Percentiles rank a stretch among this genome's conserved stretches.
Evolutionary conservation across 2,329 filamentous ascomycete genomes (phyloP).

Genomic region (Chrysosporium keratinophilum): DNA sequence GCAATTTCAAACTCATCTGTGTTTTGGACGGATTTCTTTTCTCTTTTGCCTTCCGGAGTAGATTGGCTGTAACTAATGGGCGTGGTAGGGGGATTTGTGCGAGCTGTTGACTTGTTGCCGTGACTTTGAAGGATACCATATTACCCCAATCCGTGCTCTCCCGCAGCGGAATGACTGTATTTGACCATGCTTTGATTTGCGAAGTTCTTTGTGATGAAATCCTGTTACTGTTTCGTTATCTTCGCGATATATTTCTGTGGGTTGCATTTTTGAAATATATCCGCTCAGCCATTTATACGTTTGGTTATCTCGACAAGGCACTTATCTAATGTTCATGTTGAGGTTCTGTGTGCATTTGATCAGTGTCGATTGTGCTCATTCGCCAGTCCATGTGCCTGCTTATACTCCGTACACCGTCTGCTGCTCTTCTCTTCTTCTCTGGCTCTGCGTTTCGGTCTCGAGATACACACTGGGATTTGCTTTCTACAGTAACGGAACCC

Average conservation of each 20-base stretch:
- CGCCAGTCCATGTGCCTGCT: background rate
- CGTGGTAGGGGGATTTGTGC: conserved; percentile 1
- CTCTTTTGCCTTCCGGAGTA: conserved; percentile 6
- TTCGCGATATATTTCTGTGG: background rate
- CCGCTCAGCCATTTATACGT: conserved; percentile 5
- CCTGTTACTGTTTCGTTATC: background rate
- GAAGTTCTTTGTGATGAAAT: conserved; percentile 3
- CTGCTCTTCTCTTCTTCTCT: conserved; percentile 8
- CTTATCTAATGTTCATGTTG: conserved; percentile 3
- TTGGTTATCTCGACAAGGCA: background rate
- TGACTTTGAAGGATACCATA: conserved; percentile 8
- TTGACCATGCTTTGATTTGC: conserved; percentile 11
- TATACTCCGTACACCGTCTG: conserved; percentile 9
- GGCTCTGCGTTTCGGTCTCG: conserved; percentile 1
- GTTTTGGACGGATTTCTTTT: background rate
- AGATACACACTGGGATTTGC: conserved; percentile 7
- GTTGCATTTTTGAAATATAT: conserved; percentile 3
- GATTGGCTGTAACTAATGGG: conserved; percentile 5
- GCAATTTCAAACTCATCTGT: background rate
- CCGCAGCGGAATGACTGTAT: conserved; percentile 9
- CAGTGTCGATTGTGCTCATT: background rate
- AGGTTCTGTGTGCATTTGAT: background rate
- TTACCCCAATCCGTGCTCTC: conserved; percentile 2
- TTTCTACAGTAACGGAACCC: conserved; percentile 9
- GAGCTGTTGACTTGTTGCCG: conserved; percentile 5